Percentiles rank a stretch among this genome's conserved stretches.
phyloP scores from a whole-genome alignment of 257 asterid genomes.

The Solanum peruvianum region DNA sequence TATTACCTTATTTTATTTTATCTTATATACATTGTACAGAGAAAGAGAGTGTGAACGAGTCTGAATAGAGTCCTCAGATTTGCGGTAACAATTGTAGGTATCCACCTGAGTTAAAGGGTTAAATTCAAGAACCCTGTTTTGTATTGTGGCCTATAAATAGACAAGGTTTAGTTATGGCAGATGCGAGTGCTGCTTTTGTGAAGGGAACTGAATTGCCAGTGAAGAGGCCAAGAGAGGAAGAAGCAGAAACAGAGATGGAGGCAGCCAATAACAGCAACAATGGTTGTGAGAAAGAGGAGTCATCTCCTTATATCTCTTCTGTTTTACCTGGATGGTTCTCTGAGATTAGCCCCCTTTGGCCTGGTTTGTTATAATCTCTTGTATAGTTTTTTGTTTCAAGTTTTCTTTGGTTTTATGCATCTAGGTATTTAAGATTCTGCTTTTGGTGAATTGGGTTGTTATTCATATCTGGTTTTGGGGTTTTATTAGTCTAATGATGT shows the following conservation, averaged over 20 bases:
- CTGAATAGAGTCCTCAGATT: neutral
- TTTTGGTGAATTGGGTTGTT: too few species aligned
- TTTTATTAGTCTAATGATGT: too few species aligned
- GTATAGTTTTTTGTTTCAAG: neutral
- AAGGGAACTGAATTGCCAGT: conserved; percentile 1
- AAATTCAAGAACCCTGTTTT: neutral
- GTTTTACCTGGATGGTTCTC: conserved; percentile 94
- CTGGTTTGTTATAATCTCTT: conserved; percentile 30
- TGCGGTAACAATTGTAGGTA: neutral
- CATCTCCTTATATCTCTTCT: conserved; percentile 36
- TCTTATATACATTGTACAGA: too few species aligned
- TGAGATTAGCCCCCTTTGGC: conserved; percentile 97
- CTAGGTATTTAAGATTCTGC: too few species aligned
- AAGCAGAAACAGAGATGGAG: conserved; percentile 30
- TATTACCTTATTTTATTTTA: too few species aligned
- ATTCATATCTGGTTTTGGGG: too few species aligned
- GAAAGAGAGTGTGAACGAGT: neutral
- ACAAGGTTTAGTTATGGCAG: neutral
- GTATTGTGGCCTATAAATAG: neutral
- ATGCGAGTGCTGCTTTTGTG: neutral
- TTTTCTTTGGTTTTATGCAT: neutral
- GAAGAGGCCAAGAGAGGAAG: conserved; percentile 7
- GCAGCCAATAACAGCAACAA: neutral
- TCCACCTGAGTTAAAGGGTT: neutral
- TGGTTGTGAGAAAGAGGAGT: conserved; percentile 3